These are phyloP conservation scores for Cutaneotrichosporon spelunceum DNA, from an alignment of 1,284 basidiomycete genomes.

Conservation along the genomic window DNA sequence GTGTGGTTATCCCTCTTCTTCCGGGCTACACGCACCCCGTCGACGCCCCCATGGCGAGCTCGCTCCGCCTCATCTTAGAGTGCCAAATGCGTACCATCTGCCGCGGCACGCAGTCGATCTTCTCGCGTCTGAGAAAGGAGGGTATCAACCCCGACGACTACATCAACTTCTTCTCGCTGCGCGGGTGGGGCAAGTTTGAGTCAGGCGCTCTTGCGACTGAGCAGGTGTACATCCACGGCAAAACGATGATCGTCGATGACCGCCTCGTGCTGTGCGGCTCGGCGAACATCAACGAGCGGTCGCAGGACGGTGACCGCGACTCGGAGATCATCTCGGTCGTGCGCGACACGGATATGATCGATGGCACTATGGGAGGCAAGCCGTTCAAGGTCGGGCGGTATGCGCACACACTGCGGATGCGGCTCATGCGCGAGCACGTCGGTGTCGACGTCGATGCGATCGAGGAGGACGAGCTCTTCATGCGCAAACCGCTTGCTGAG, in stretches of 20 bases:
- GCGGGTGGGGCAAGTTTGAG: constrained; percentile 90
- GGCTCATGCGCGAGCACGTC: constrained; percentile 94
- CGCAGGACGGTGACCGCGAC: constrained; percentile 91
- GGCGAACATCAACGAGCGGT: constrained; percentile 97
- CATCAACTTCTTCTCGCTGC: constrained; percentile 84
- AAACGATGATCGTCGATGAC: constrained; percentile 90
- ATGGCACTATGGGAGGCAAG: constrained; percentile 86
- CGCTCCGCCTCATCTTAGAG: constrained; percentile 89
- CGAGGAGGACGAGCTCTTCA: constrained; percentile 69
- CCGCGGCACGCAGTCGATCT: constrained; percentile 89
- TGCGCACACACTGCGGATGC: constrained; percentile 87
- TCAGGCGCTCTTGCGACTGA: constrained; percentile 84
- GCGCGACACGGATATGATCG: constrained; percentile 94
- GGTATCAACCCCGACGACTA: constrained; percentile 92
- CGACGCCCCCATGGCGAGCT: constrained; percentile 86
- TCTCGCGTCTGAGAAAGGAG: constrained; percentile 76
- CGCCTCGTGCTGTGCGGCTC: constrained; percentile 95
- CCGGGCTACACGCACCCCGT: constrained; percentile 94
- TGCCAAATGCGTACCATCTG: constrained; percentile 88
- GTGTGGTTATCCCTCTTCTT: constrained; percentile 86
- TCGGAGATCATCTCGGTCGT: constrained; percentile 91
- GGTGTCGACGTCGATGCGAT: constrained; percentile 91
- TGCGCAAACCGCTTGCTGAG: constrained; percentile 57
- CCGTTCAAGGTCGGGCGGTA: constrained; percentile 96
- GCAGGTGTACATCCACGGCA: constrained; percentile 87